These are phyloP conservation scores for Penicillium pancosmium DNA, from an alignment of 495 filamentous ascomycete genomes.

Conservation along the genomic window DNA sequence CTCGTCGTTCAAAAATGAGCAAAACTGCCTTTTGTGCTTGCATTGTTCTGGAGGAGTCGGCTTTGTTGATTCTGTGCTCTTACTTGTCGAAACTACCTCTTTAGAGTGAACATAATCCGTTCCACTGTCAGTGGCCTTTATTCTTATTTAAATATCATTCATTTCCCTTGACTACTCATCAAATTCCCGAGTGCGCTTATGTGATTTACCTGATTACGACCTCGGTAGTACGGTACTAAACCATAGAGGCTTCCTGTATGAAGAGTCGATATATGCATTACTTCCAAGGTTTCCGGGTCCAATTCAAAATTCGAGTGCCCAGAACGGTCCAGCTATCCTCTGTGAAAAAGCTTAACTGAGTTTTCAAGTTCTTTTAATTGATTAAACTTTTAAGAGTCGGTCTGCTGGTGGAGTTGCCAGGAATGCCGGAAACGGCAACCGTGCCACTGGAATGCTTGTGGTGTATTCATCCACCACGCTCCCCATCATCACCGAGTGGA, in stretches of 20 bases:
- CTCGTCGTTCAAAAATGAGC: background rate
- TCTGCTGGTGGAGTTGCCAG: background rate
- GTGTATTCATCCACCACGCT: constrained; percentile 6
- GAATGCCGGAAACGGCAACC: constrained; percentile 9
- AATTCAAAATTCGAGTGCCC: no score
- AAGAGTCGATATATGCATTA: no score
- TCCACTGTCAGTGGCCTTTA: background rate
- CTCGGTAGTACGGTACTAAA: no score
- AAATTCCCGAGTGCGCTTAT: background rate
- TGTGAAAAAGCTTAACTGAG: no score
- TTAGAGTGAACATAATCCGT: constrained; percentile 16
- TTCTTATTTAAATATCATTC: no score
- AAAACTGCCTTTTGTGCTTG: background rate
- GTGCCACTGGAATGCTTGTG: constrained; percentile 8
- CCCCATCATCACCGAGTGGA: background rate
- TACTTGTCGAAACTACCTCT: constrained; percentile 3
- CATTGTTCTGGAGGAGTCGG: background rate
- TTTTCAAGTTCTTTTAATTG: no score
- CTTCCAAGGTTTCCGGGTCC: no score
- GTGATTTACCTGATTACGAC: no score
- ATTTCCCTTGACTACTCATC: background rate
- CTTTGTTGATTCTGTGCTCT: constrained; percentile 5
- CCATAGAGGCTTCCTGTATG: no score
- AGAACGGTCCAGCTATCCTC: no score
- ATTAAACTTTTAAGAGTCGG: no score